These are phyloP conservation scores for Cyclospora cayetanensis DNA, from an alignment of 169 alveolate species.

Conservation along the genomic window DNA sequence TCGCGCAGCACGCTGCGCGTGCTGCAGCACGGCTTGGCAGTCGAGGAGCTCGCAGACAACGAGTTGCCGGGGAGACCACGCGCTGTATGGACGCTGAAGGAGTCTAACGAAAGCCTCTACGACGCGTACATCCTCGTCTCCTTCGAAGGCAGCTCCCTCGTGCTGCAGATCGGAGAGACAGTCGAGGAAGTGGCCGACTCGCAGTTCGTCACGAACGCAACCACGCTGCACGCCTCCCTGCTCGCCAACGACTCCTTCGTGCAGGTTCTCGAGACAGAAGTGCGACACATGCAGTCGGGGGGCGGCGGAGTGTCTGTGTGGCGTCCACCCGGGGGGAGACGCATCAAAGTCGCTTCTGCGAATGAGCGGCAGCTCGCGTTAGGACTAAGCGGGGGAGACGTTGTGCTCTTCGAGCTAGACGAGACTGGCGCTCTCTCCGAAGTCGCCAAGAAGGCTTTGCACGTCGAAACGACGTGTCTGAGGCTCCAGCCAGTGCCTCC, in stretches of 20 bases:
- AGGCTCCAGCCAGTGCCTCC: slow-evolving; percentile 91
- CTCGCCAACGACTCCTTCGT: slow-evolving; percentile 39
- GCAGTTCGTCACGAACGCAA: slow-evolving; percentile 68
- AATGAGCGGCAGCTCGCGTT: slow-evolving; percentile 63
- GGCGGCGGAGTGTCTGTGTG: slow-evolving; percentile 60
- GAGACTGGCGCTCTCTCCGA: slow-evolving; percentile 88
- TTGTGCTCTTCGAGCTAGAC: slow-evolving; percentile 94
- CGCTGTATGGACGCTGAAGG: slow-evolving; percentile 95
- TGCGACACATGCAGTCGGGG: slow-evolving; percentile 48
- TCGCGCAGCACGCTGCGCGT: slow-evolving; percentile 94
- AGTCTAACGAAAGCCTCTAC: slow-evolving; percentile 70
- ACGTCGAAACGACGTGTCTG: slow-evolving; percentile 90
- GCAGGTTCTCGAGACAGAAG: slow-evolving; percentile 69
- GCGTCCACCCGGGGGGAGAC: slow-evolving; percentile 73
- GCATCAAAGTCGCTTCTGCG: slow-evolving; percentile 62
- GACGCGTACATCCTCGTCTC: slow-evolving; percentile 95
- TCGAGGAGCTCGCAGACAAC: slow-evolving; percentile 95
- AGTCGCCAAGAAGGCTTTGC: slow-evolving; percentile 82
- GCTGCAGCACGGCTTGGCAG: slow-evolving; percentile 96
- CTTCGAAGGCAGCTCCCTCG: slow-evolving; percentile 94
- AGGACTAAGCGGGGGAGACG: slow-evolving; percentile 89
- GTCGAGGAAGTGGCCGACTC: slow-evolving; percentile 92
- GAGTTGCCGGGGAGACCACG: slow-evolving; percentile 97
- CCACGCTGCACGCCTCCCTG: slow-evolving; percentile 72
- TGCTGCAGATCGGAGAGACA: slow-evolving; percentile 94